Evolutionary conservation across 352 stramenopile species (phyloP).

Genomic region (Globisporangium apiculatum): DNA sequence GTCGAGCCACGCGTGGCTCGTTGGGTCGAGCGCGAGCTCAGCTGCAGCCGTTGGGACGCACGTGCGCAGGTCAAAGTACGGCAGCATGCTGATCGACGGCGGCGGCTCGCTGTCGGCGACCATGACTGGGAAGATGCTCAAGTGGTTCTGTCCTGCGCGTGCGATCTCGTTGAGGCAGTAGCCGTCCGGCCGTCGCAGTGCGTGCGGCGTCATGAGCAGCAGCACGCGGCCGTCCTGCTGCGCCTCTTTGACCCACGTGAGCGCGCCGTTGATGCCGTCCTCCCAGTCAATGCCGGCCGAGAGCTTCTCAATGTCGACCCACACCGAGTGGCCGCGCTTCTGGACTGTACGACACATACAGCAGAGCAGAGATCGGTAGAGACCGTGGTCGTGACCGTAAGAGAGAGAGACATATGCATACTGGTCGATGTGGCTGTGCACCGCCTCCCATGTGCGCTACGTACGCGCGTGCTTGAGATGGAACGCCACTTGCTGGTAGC

Average conservation of each 20-base stretch:
- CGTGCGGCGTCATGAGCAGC: constrained; percentile 75
- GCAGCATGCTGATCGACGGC: constrained; percentile 60
- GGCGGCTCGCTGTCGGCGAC: constrained; percentile 58
- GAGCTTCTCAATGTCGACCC: constrained; percentile 66
- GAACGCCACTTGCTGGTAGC: constrained; percentile 65
- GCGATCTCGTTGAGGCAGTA: constrained; percentile 81
- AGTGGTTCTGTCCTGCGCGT: constrained; percentile 41
- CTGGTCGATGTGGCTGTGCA: too few species aligned
- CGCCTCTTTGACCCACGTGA: constrained; percentile 66
- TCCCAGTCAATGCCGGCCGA: constrained; percentile 72
- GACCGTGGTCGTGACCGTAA: not conserved
- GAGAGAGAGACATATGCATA: not conserved
- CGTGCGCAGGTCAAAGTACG: constrained; percentile 73
- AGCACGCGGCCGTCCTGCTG: constrained; percentile 63
- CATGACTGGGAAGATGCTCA: constrained; percentile 69
- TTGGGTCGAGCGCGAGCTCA: constrained; percentile 19
- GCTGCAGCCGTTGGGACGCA: constrained; percentile 27
- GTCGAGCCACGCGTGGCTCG: constrained; percentile 31
- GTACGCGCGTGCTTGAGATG: constrained; percentile 56
- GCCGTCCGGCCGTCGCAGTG: constrained; percentile 57
- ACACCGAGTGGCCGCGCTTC: constrained; percentile 50
- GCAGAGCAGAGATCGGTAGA: not conserved
- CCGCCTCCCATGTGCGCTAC: not conserved
- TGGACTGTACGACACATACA: constrained; percentile 36
- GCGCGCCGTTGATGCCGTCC: constrained; percentile 50